Evolutionary conservation across 805 yeast species (phyloP), one percentile per base, ranked within the genome.

Genomic region (Zygosaccharomyces rouxii): DNA sequence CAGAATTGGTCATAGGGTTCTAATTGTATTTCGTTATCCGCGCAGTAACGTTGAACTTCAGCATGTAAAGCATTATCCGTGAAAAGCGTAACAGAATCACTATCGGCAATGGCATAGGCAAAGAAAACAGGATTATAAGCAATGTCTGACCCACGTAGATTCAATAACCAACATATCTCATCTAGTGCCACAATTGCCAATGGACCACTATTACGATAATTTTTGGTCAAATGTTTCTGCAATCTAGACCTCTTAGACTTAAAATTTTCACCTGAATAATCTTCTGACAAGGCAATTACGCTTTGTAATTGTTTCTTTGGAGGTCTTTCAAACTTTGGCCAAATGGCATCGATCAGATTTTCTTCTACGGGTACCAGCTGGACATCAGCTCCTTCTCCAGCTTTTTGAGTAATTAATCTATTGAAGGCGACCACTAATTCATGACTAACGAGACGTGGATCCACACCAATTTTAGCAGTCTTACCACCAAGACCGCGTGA

Each of bases 91-190:
- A 82, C 77, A 2, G 59, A 55, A 1, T 69, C 69, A 2, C 81
- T 55, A 2, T 69, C 69, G 3, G 60, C 30, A 9, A 83, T 65
- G 41, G 76, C 58, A 53, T 78, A 78, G 7, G 90, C 73, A 67
- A 81, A 89, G 64, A 92, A 94, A 1, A 89, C 92, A 0, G 98
- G 97, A 59, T 84, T 84, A 63, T 77, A 92, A 4, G 83, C 83
- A 50, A 92, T 83, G 64, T 92, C 98, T 19, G 76, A 78, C 4
- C 90, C 87, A 54, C 99, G 79, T 48, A 92, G 69, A 62, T 92
- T 92, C 62, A 89, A 77, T 38, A 89, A 69, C 97, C 97, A 90
- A 6, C 96, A 94, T 53, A 89, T 80, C 56, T 90, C 96, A 69
- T 92, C 97, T 45, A 90, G 68, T 1, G 89, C 81, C n/a, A 81